phyloP scores from a whole-genome alignment of 352 stramenopile species.

The Globisporangium mamillatum region DNA sequence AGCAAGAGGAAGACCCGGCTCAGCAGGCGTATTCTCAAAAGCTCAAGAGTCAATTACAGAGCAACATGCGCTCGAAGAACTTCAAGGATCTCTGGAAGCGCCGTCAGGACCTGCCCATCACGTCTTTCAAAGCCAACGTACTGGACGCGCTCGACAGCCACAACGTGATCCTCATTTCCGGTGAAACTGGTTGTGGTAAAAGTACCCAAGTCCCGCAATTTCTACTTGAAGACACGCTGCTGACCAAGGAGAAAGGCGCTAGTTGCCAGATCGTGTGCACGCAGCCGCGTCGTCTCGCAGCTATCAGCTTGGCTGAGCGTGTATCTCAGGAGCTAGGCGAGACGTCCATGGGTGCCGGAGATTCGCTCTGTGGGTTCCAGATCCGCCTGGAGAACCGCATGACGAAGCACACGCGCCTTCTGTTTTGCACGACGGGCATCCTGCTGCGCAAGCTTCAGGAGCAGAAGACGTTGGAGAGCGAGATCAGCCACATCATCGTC shows the following conservation, averaged over 20 bases:
- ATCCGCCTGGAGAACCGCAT: slow-evolving; percentile 92
- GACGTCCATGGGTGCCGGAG: slow-evolving; percentile 39
- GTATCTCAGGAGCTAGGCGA: slow-evolving; percentile 94
- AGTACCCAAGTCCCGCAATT: slow-evolving; percentile 97
- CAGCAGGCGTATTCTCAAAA: slow-evolving; percentile 29
- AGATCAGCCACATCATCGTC: slow-evolving; percentile 96
- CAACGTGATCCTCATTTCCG: slow-evolving; percentile 93
- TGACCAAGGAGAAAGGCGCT: slow-evolving; percentile 49
- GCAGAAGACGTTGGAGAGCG: slow-evolving; percentile 63
- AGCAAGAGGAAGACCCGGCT: slow-evolving; percentile 25
- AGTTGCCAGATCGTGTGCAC: slow-evolving; percentile 95
- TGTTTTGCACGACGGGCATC: slow-evolving; percentile 96
- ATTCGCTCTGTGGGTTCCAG: slow-evolving; percentile 87
- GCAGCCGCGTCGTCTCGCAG: slow-evolving; percentile 95
- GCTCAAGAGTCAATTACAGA: slow-evolving; percentile 35
- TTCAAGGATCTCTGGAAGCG: slow-evolving; percentile 43
- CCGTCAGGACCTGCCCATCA: slow-evolving; percentile 76
- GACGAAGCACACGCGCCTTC: slow-evolving; percentile 80
- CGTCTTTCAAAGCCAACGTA: slow-evolving; percentile 74
- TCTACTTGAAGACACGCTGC: slow-evolving; percentile 90
- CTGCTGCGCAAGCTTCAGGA: slow-evolving; percentile 91
- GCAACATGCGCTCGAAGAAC: slow-evolving; percentile 30
- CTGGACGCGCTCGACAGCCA: slow-evolving; percentile 68
- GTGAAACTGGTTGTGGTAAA: slow-evolving; percentile 94
- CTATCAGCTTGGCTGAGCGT: slow-evolving; percentile 92